Evolutionary conservation across 2,329 filamentous ascomycete genomes (phyloP), one percentile per base, ranked within the genome.

Genomic region (Diaporthe sp.): DNA sequence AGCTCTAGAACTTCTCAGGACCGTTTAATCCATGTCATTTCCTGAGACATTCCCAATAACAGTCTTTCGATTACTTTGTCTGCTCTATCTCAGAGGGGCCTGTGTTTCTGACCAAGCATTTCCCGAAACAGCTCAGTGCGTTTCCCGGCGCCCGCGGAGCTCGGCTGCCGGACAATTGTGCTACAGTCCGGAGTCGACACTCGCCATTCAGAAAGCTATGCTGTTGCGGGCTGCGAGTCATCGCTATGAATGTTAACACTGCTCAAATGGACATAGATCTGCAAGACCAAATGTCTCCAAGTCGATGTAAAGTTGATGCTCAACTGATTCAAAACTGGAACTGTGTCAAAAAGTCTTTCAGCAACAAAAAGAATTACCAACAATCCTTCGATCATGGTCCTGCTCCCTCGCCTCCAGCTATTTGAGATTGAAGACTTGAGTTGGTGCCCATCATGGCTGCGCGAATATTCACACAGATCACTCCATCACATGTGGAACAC

Each of bases 401-500:
- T 65, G 3, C 9, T 65, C 10, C 61, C 61, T 49, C 61, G 61
- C 34, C 25, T 65, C 5, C 61, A 65, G 17, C 44, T 65, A 4
- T 65, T 65, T 34, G 61, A 65, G 44, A 65, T 65, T 20, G 42
- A 65, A 22, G 61, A 65, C 15, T 34, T 65, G 28, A 17, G 28
- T n/a, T 65, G 61, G 61, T 65, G 61, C 42, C 61, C 61, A 9
- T 49, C 61, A 65, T 65, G 61, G 61, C 61, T 65, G 7, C 61
- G 61, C 15, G 61, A 65, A 3, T 65, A 49, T 34, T 65, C 61
- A 31, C 61, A 65, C 42, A 65, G 49, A n/a, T 65, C 61, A 31
- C 61, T 65, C 5, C 61, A 65, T 17, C 61, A 49, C 15, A 65
- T 65, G 61, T 65, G 42, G 61, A 65, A 65, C 15, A 65, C 61